Evolutionary conservation across 306 rosid species (phyloP), one percentile per base, ranked within the genome.

Genomic region (Delonix regia): DNA sequence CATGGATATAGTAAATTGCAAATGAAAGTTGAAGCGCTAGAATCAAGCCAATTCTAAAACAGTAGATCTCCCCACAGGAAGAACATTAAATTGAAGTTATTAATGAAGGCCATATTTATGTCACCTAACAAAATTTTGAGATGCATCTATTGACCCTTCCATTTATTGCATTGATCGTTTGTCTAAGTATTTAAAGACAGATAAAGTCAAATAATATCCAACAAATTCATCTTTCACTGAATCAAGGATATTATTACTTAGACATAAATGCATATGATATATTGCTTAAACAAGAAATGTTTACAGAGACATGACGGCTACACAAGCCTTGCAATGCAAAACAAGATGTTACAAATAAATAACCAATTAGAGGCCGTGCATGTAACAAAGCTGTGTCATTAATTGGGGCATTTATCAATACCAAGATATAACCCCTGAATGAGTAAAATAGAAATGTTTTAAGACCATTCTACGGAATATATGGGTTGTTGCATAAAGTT

Each of bases 41-140:
- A 71, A 5, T 76, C 72, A 79, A 48, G 67, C 24, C 2, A 60
- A 36, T 61, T 51, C 72, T 51, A 12, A 8, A 45, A 16, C 4
- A 47, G 16, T 1, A 47, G 8, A 18, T 4, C 63, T 4, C 5
- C 18, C 34, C 63, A 24, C 4, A 24, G 25, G 74, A 30, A 69
- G 36, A n/a, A 69, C 16, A 69, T 21, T 24, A 25, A 47, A 69
- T 44, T 47, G 1, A 48, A 14, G 36, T 25, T 13, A 28, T 36
- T 64, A 64, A 64, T 34, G 70, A 64, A 19, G 70, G 48, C 48
- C 27, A 36, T 61, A 19, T 59, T 59, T 25, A 1, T 28, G 38
- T 13, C 39, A 27, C 33, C 18, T 59, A 27, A 25, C 2, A 59
- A 59, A 59, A 2, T 11, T 27, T 9, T 22, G 27, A n/a, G 1